Base-by-base conservation (phyloP, 192 early-diverging fungal species). In the Umbelopsis isabellina region DNA sequence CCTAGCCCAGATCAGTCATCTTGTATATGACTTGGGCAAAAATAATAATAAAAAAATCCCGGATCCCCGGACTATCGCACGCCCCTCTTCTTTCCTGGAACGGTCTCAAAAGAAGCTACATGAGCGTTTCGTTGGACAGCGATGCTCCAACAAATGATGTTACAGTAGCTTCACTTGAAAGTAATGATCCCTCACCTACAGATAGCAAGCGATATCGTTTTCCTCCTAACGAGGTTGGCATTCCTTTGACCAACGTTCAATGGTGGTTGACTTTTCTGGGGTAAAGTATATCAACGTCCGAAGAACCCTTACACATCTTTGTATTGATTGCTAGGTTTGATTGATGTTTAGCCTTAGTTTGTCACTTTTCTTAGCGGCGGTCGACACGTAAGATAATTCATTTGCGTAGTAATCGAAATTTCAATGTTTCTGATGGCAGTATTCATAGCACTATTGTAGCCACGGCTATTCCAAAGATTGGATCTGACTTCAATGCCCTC, bases 391-490 rank as follows among this genome's bases (percentile, higher is more conserved):
- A 70, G 7, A 16, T n/a, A 16, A 0, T 52, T 25, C 4, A 9
- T 1, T 52, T 52, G 21, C 18, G 30, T 53, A 23, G 22, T 11
- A 22, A 58, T 27, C 47, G 25, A 15, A 41, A 23, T 5, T 9
- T 10, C 15, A 20, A 3, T 46, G n/a, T 68, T 23, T 55, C 22
- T 25, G 21, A 15, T 65, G 44, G 41, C 52, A 65, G 30, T 86
- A 25, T 69, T 73, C 16, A 21, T 27, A 78, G 89, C 47, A 96
- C 93, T 0, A 95, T 98, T 61, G 88, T 98, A 13, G 82, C 91
- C 2, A 94, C 93, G 0, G 86, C 91, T 4, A 82, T 94, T 23
- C 82, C 88, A n/a, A 77, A 71, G 2, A 97, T 98, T 70, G 89
- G 87, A 16, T 75, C 81, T 23, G 89, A 95, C 25, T 92, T 97